Conservation (phyloP, 768 basidiomycete genomes). For the Austroboletus festivus region DNA sequence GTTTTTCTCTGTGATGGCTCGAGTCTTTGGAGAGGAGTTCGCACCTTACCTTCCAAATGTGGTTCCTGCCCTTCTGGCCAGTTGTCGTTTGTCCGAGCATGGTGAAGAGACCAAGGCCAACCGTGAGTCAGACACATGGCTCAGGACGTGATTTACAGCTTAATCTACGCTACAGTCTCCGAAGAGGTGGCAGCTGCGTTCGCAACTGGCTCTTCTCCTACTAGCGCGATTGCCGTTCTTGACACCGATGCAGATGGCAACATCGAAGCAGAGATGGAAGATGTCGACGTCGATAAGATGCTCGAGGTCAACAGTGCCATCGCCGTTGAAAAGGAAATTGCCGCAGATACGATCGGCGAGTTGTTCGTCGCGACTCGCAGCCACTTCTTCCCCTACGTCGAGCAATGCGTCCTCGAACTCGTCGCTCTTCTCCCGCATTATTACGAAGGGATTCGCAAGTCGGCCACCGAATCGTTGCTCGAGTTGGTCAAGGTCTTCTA, state of each 20-base stretch:
- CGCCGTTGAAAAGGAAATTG: constrained; percentile 98
- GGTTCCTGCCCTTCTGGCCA: constrained; percentile 79
- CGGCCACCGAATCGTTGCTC: constrained; percentile 82
- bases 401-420: constrained; percentile 75
- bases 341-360: constrained; percentile 92
- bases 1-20: constrained; percentile 98
- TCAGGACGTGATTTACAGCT: background rate
- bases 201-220: constrained; percentile 69
- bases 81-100: constrained; percentile 80
- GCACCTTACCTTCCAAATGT: constrained; percentile 82
- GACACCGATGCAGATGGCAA: constrained; percentile 55
- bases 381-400: constrained; percentile 91
- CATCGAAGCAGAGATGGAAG: constrained; percentile 65
- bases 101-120: constrained; percentile 51
- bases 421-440: constrained; percentile 81
- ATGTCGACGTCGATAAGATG: constrained; percentile 81
- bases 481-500: constrained; percentile 90
- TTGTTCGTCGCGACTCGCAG: constrained; percentile 77
- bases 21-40: constrained; percentile 94
- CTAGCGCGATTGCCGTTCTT: constrained; percentile 63
- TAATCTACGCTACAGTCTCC: constrained; percentile 35
- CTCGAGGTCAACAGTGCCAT: constrained; percentile 93
- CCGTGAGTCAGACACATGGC: constrained; percentile 34
- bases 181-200: constrained; percentile 59
- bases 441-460: constrained; percentile 97